These are phyloP conservation scores for Echria macrotheca DNA, from an alignment of 495 filamentous ascomycete genomes.

Conservation along the genomic window DNA sequence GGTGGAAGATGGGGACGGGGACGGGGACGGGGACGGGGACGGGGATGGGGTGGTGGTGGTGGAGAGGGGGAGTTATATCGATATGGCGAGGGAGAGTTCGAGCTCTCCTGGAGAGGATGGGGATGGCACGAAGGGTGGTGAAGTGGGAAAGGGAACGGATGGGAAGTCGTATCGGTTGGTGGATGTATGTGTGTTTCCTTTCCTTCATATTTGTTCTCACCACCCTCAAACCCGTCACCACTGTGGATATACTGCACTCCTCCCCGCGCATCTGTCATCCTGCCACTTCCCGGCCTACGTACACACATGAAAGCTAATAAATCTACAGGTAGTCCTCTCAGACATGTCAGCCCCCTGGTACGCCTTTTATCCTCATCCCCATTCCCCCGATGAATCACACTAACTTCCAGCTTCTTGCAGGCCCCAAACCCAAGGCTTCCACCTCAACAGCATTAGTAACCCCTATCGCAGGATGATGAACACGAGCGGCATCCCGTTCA, in stretches of 20 bases:
- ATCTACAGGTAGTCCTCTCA: constrained; percentile 66
- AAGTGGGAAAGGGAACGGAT: constrained; percentile 11
- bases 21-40: background rate
- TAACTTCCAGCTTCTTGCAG: no score
- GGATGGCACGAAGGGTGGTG: constrained; percentile 2
- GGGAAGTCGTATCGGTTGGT: constrained; percentile 47
- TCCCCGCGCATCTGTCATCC: no score
- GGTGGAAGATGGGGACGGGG: background rate
- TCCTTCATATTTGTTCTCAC: background rate
- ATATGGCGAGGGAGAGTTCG: constrained; percentile 39
- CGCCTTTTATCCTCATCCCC: no score
- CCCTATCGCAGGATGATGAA: constrained; percentile 99
- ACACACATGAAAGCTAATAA: no score
- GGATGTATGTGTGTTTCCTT: constrained; percentile 50
- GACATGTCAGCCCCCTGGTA: constrained; percentile 99
- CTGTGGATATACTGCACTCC: no score
- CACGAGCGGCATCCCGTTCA: constrained; percentile 78
- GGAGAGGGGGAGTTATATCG: constrained; percentile 48
- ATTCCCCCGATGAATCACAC: no score
- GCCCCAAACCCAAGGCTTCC: constrained; percentile 69
- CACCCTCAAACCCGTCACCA: no score
- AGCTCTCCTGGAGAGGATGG: no score
- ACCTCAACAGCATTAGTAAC: constrained; percentile 82
- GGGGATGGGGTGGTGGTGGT: constrained; percentile 12
- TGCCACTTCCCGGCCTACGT: no score